Evolutionary conservation across 345 rosid genomes (phyloP), one percentile per base, ranked within the genome.

Genomic region (Alliaria petiolata): DNA sequence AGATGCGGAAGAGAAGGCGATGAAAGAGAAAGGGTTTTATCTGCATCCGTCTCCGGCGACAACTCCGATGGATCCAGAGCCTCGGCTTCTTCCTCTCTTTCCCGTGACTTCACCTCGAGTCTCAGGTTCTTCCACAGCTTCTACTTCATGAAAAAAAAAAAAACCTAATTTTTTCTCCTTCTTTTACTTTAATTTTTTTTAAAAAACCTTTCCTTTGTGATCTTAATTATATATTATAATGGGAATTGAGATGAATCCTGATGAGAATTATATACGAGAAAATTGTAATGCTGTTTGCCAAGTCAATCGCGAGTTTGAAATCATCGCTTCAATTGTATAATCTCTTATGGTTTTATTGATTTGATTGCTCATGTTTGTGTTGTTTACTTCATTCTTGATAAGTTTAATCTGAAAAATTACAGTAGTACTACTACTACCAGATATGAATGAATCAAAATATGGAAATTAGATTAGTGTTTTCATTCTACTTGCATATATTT

Each of bases 41-140:
- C 52, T 95, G 56, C 99, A 95, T 76, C 95, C 92, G 4, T 91
- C 98, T 3, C 99, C 98, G 45, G 76, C 83, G 12, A 82, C 92
- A 7, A 91, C 98, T 45, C 96, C 97, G 3, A 72, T 90, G 65
- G 96, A 86, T 30, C 36, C 83, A 6, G 95, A 92, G 83, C 98
- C 93, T 2, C 81, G 87, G 34, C 82, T 95, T 65, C 78, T 95
- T 77, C 93, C 97, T 44, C 93, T 95, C 11, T 95, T 92, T 52
- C 98, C 98, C 12, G 86, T 90, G 17, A 85, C 89, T 19, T 91
- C 99, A 4, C 98, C 97, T 11, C 79, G 96, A 70, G 83, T 84
- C 60, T 81, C 89, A 84, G 81, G 90, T 67, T 73, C 83, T 42
- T 72, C 82, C 31, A 7, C 69, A 33, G 63, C 62, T 58, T 78